Percentiles rank a stretch among this genome's conserved stretches.
Evolutionary conservation across 2,329 filamentous ascomycete species (phyloP).

Genomic region (Mollisia scopiformis): DNA sequence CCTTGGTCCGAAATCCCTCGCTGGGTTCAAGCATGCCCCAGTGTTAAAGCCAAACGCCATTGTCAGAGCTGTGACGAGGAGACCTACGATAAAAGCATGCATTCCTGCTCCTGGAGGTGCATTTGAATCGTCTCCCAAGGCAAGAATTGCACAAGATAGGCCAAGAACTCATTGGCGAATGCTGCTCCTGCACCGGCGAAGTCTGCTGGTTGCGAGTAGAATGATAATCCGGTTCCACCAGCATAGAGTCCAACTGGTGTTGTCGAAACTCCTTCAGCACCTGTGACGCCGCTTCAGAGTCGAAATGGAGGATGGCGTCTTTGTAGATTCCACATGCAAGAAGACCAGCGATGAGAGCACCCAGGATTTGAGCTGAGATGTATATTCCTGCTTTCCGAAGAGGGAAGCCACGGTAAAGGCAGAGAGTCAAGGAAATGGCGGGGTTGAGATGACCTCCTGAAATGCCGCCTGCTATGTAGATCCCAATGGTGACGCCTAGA

Average conservation of each 20-base stretch:
- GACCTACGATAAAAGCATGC: constrained; percentile 52
- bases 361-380: constrained; percentile 53
- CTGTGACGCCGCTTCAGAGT: not conserved
- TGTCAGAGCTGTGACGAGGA: constrained; percentile 41
- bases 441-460: constrained; percentile 50
- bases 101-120: constrained; percentile 52
- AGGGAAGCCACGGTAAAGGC: constrained; percentile 54
- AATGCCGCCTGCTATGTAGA: constrained; percentile 50
- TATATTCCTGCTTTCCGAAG: constrained; percentile 53
- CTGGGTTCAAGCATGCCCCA: constrained; percentile 50
- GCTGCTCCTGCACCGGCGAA: constrained; percentile 33
- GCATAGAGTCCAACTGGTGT: not conserved
- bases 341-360: constrained; percentile 50
- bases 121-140: constrained; percentile 49
- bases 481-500: constrained; percentile 53
- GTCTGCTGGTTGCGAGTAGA: not conserved
- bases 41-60: constrained; percentile 50
- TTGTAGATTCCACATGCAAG: constrained; percentile 48
- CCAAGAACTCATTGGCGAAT: constrained; percentile 52
- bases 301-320: constrained; percentile 26
- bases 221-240: not conserved
- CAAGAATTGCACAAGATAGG: constrained; percentile 45
- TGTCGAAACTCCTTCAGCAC: not conserved
- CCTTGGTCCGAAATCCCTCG: constrained; percentile 52
- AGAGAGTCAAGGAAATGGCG: constrained; percentile 45